Base-by-base conservation (phyloP, 768 basidiomycete species). In the Russula sp. region DNA sequence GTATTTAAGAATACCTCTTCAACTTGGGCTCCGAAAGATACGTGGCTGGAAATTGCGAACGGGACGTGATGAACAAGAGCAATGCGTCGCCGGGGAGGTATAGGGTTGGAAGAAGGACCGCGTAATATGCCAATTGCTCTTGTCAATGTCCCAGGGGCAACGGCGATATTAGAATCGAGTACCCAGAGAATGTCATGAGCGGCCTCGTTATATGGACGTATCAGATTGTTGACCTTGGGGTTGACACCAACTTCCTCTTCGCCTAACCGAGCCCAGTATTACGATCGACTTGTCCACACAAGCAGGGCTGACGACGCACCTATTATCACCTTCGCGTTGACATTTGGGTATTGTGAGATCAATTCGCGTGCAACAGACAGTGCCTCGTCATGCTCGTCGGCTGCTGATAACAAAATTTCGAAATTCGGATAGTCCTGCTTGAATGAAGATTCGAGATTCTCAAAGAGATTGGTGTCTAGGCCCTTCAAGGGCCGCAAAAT, bases 1-100 rank as follows among this genome's bases (percentile, higher is more conserved):
- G 94, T 96, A 74, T 98, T 98, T 62, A 99, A 77, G 74, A 96
- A 99, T 0, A 92, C 93, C 65, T 93, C 90, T 76, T 99, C 97
- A 30, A 98, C 79, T 65, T 84, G 80, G 32, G 94, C 87, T 2
- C 97, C 97, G 62, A 94, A 78, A 20, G 79, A 76, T 57, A 81
- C 77, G 70, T 88, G 86, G 65, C 85, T 85, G 62, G 88, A 80
- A 59, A 83, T 82, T 1, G 93, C 96, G 72, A 93, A 91, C 0
- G 97, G 97, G 20, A 98, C 90, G 73, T 99, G 97, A 75, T 99
- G 97, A 0, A 99, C 92, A 10, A 99, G 81, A 4, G 86, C 94
- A 49, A 96, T 81, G 52, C 84, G 82, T 54, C 72, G 76, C 63
- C 77, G 79, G 11, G 76, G 67, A 52, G 70, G 69, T 5, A 65